These are phyloP conservation scores for Penicillium sp. DNA, from an alignment of 2,329 filamentous ascomycete genomes.

Conservation along the genomic window DNA sequence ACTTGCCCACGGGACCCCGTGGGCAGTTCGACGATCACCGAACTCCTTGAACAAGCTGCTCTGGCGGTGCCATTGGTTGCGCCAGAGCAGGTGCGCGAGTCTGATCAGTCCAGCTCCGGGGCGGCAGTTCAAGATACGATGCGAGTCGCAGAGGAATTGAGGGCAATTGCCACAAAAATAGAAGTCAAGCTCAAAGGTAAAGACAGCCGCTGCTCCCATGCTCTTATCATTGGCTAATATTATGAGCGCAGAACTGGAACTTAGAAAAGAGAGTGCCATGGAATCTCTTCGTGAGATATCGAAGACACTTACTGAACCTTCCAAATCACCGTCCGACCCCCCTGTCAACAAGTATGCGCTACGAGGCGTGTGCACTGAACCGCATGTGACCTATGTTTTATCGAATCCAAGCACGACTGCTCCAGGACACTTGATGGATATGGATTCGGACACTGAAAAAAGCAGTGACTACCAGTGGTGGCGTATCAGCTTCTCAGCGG, in stretches of 20 bases:
- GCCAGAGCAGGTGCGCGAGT: slow-evolving; percentile 21
- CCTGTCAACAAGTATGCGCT: slow-evolving; percentile 54
- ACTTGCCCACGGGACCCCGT: slow-evolving; percentile 21
- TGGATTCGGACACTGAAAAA: slow-evolving; percentile 25
- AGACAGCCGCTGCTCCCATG: not conserved
- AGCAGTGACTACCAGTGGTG: slow-evolving; percentile 52
- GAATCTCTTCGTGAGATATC: slow-evolving; percentile 46
- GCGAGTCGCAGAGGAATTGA: slow-evolving; percentile 36
- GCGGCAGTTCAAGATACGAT: slow-evolving; percentile 23
- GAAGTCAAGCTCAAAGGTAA: slow-evolving; percentile 43
- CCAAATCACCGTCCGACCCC: slow-evolving; percentile 40
- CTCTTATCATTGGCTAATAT: slow-evolving; percentile 7
- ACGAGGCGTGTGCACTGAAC: slow-evolving; percentile 57
- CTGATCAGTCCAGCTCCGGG: slow-evolving; percentile 15
- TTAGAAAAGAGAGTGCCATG: slow-evolving; percentile 41
- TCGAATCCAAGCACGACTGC: slow-evolving; percentile 32
- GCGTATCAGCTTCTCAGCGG: slow-evolving; percentile 52
- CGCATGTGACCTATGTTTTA: slow-evolving; percentile 58
- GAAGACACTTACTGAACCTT: slow-evolving; percentile 47
- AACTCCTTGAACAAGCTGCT: slow-evolving; percentile 39
- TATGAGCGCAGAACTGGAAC: slow-evolving; percentile 41
- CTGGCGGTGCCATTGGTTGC: slow-evolving; percentile 28
- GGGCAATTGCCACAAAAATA: slow-evolving; percentile 37
- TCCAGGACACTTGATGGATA: slow-evolving; percentile 30
- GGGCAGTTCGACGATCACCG: slow-evolving; percentile 26